phyloP scores from a whole-genome alignment of 345 rosid genomes.

The Sisymbrium irio region DNA sequence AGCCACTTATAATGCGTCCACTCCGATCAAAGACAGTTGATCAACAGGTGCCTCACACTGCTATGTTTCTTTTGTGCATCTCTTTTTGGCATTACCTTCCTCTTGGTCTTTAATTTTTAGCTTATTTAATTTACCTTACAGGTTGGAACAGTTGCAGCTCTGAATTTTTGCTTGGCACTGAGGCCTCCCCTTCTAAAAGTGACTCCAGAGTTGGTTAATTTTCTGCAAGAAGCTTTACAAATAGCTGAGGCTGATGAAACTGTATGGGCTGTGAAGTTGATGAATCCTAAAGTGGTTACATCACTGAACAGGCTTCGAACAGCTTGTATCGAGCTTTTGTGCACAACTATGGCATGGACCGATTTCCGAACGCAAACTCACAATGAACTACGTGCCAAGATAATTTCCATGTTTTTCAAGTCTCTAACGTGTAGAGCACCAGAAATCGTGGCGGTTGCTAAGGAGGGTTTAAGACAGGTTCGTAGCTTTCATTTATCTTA shows the following conservation, averaged over 20 bases:
- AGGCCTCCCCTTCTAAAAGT: slow-evolving; percentile 97
- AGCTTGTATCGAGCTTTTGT: slow-evolving; percentile 94
- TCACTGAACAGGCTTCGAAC: slow-evolving; percentile 86
- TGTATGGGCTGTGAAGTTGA: slow-evolving; percentile 78
- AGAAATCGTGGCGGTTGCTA: slow-evolving; percentile 97
- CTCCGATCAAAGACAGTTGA: slow-evolving; percentile 93
- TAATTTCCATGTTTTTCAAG: slow-evolving; percentile 97
- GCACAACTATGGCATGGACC: slow-evolving; percentile 99
- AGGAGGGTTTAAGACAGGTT: slow-evolving; percentile 99
- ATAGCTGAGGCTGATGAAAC: slow-evolving; percentile 98
- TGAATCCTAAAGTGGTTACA: slow-evolving; percentile 83
- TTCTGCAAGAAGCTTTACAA: slow-evolving; percentile 98
- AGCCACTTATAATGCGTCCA: slow-evolving; percentile 86
- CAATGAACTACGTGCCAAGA: slow-evolving; percentile 84
- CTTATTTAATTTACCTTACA: slow-evolving; percentile 37
- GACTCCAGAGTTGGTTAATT: slow-evolving; percentile 91
- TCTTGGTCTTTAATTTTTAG: slow-evolving; percentile 10
- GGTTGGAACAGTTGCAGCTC: slow-evolving; percentile 96
- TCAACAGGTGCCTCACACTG: slow-evolving; percentile 69
- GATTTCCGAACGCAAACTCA: slow-evolving; percentile 85
- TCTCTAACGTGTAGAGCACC: slow-evolving; percentile 91
- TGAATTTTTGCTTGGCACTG: slow-evolving; percentile 92
- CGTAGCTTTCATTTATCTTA: slow-evolving; percentile 24
- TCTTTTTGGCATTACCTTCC: slow-evolving; percentile 20
- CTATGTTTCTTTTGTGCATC: slow-evolving; percentile 11